A percentile compares a stretch with the other conserved stretches of the same genome.
phyloP scores from a whole-genome alignment of 2,329 filamentous ascomycete genomes.

The Talaromyces sp. region DNA sequence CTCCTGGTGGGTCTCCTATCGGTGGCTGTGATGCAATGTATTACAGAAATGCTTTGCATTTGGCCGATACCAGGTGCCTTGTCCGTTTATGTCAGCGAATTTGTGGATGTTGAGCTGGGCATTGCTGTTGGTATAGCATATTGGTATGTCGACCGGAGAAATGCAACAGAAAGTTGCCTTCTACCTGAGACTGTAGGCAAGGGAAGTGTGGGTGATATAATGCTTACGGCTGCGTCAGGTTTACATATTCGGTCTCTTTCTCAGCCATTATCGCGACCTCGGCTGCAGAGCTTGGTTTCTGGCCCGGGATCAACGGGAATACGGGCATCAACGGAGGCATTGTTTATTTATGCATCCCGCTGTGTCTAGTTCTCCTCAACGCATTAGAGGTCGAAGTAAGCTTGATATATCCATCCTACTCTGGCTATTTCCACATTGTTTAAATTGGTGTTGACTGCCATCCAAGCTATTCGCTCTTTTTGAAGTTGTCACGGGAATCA shows the following conservation, averaged over 20 bases:
- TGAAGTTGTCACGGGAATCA: conserved; percentile 1
- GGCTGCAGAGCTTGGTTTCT: conserved; percentile 22
- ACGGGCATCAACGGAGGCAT: conserved; percentile 18
- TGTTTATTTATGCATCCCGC: conserved; percentile 18
- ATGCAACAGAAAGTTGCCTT: background rate
- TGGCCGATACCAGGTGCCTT: conserved; percentile 35
- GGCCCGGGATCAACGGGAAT: conserved; percentile 14
- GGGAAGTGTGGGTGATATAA: background rate
- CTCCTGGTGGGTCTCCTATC: conserved; percentile 26
- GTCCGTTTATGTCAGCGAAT: conserved; percentile 29
- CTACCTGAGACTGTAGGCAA: background rate
- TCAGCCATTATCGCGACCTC: conserved; percentile 23
- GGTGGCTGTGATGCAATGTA: conserved; percentile 35
- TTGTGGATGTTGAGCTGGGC: conserved; percentile 33
- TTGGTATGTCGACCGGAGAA: conserved; percentile 19
- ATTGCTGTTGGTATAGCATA: conserved; percentile 31
- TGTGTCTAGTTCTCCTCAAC: conserved; percentile 15
- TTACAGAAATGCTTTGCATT: conserved; percentile 32
- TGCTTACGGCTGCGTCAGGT: conserved; percentile 13
- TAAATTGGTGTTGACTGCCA: background rate
- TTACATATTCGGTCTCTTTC: conserved; percentile 26
- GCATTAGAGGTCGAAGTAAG: conserved; percentile 6
- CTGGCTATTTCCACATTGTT: background rate
- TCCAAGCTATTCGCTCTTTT: conserved; percentile 6
- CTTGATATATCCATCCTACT: background rate